Conservation (phyloP, 2,329 filamentous ascomycete genomes). For the Diplodia seriata region DNA sequence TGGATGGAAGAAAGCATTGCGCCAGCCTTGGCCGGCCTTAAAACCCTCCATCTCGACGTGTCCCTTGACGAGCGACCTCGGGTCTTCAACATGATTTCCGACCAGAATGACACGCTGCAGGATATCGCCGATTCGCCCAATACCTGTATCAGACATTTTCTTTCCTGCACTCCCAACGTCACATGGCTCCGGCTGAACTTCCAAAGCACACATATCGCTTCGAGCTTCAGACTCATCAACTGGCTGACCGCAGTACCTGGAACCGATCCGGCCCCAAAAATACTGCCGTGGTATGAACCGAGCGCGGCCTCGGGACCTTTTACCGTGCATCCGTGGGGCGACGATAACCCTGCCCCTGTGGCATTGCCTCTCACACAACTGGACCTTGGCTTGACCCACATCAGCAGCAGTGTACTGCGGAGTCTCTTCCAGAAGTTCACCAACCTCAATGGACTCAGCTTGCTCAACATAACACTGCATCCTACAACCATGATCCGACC, state of each 20-base stretch:
- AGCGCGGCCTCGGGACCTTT: not conserved
- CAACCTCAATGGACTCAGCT: not conserved
- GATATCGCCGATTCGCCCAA: slow-evolving; percentile 24
- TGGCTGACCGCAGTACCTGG: not conserved
- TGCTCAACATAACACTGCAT: not conserved
- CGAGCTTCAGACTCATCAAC: not conserved
- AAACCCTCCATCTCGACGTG: slow-evolving; percentile 54
- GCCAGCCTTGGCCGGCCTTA: slow-evolving; percentile 55
- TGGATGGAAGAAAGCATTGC: slow-evolving; percentile 48
- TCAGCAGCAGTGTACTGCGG: not conserved
- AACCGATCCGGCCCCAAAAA: not conserved
- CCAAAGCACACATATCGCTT: not conserved
- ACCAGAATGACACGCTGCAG: not conserved
- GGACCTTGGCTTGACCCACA: not conserved
- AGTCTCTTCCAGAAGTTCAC: not conserved
- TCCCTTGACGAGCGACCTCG: slow-evolving; percentile 21
- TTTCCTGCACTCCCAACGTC: slow-evolving; percentile 53
- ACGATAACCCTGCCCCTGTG: not conserved
- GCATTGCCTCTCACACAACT: slow-evolving; percentile 1
- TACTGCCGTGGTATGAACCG: not conserved
- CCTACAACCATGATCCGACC: not conserved
- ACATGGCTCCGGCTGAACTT: slow-evolving; percentile 64
- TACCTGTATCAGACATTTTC: slow-evolving; percentile 47
- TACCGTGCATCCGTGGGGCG: not conserved
- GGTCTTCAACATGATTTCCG: not conserved